These are phyloP conservation scores for Thoreauomyces humboldtii DNA, from an alignment of 192 early-diverging fungal genomes.

Conservation along the genomic window DNA sequence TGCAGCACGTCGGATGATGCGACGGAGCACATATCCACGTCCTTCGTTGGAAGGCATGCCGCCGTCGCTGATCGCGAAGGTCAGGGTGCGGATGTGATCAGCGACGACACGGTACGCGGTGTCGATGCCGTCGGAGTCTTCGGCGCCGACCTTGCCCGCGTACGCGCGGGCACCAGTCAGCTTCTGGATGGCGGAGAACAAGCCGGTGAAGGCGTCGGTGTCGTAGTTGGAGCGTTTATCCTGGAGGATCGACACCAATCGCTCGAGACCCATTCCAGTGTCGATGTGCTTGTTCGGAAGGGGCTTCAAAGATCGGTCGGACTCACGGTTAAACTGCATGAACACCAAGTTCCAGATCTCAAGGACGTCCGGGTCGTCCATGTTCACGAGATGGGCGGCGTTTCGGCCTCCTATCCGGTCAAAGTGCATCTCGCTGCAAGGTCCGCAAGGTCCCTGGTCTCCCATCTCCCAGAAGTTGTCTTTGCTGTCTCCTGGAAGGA, in stretches of 20 bases:
- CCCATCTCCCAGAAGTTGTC: conserved; percentile 99
- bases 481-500: conserved; percentile 85
- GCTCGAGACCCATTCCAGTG: conserved; percentile 96
- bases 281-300: conserved; percentile 97
- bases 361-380: conserved; percentile 95
- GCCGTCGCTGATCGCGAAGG: conserved; percentile 95
- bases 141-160: conserved; percentile 72
- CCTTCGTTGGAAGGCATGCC: conserved; percentile 97
- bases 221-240: conserved; percentile 97
- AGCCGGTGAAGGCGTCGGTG: conserved; percentile 85
- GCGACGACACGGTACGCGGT: conserved; percentile 98
- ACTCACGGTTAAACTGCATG: conserved; percentile 98
- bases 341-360: conserved; percentile 99
- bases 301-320: conserved; percentile 77
- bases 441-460: conserved; percentile 94
- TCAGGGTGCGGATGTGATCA: conserved; percentile 94
- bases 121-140: conserved; percentile 92
- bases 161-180: conserved; percentile 84
- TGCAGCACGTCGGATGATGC: conserved; percentile 92
- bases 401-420: conserved; percentile 95
- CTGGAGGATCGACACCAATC: conserved; percentile 91
- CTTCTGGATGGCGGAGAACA: conserved; percentile 80
- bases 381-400: conserved; percentile 84
- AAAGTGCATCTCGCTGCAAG: conserved; percentile 97
- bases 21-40: conserved; percentile 94